Evolutionary conservation across 805 yeast species (phyloP), one percentile per base, ranked within the genome.

Genomic region (Barnettozyma siamensis): DNA sequence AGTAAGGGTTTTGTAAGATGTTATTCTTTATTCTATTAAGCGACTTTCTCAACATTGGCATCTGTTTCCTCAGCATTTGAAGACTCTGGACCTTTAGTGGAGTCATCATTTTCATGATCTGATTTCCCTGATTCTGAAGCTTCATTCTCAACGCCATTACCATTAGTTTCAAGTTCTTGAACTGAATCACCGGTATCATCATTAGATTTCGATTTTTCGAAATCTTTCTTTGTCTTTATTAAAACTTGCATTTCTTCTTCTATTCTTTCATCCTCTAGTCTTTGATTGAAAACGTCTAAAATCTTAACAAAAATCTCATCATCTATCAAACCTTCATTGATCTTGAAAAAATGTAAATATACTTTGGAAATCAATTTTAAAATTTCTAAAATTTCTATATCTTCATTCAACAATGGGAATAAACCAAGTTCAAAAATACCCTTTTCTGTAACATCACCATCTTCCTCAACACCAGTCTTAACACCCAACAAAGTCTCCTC

Each of bases 371-470:
- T 69, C 36, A 86, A 61, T 11, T 76, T 69, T 41, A 93, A 68
- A 1, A 84, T 78, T 45, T 82, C 88, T 38, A 72, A 67, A 38
- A 88, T 80, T 0, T 93, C 81, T 41, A 83, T 68, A 26, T 85
- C 68, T 45, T 80, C 85, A 20, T 75, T 69, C 27, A 87, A 64
- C 37, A 87, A 67, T 12, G 96, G 88, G 56, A 88, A 73, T 29
- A 91, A 67, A 1, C 89, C 91, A 31, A 73, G 73, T 34, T 83
- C 88, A 46, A 88, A 80, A 4, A 86, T 53, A 7, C 77, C 81
- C 20, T 64, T 62, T 0, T 81, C 73, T 0, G 75, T 65, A 6
- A 75, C 58, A 2, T 63, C 65, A 4, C 61, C 57, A 3, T 33
- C 35, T n/a, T 35, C 38, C 4, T 12, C 21, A 11, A 9, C 29